These are phyloP conservation scores for Sclerotinia sclerotiorum DNA, from an alignment of 2,329 filamentous ascomycete genomes.

Conservation along the genomic window DNA sequence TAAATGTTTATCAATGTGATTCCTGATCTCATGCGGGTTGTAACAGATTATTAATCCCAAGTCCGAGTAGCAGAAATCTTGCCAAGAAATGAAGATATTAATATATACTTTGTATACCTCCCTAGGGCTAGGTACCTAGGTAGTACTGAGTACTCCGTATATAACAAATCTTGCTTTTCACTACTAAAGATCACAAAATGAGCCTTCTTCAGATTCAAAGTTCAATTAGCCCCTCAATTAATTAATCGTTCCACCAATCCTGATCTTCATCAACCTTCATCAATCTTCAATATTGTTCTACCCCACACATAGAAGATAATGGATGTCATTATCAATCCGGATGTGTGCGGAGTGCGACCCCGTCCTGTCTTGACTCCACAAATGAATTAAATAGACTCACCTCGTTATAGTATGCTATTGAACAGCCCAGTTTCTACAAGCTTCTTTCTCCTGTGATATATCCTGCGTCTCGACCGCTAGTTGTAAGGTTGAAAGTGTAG, in stretches of 20 bases:
- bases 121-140: too few relatives aligned
- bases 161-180: neutral
- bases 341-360: neutral
- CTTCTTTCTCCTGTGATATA: conserved; percentile 1
- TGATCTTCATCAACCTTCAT: neutral
- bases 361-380: conserved; percentile 5
- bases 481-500: neutral
- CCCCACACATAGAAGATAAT: neutral
- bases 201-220: conserved; percentile 7
- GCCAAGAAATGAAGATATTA: neutral
- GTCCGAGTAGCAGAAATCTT: neutral
- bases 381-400: neutral
- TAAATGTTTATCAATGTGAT: neutral
- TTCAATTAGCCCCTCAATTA: neutral
- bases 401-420: neutral
- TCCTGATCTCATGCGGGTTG: neutral
- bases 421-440: neutral
- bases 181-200: neutral
- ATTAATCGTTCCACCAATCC: conserved; percentile 1
- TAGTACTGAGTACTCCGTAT: too few relatives aligned
- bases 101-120: neutral
- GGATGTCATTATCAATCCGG: neutral
- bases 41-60: neutral
- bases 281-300: neutral
- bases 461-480: conserved; percentile 7